Base-by-base conservation (phyloP, 208 protist species). In the Tritrichomonas foetus region DNA sequence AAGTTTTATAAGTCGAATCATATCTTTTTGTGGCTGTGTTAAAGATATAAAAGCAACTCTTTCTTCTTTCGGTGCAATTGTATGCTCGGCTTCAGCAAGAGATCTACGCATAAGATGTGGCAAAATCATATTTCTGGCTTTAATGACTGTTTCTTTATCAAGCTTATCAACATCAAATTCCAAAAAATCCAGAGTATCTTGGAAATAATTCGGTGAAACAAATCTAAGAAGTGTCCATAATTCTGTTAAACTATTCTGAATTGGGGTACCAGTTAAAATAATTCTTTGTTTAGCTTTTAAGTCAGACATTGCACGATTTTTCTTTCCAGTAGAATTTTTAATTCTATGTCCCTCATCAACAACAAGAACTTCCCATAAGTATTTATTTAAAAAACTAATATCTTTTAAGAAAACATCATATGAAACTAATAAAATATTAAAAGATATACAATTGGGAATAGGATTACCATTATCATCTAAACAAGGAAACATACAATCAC, bases 151-250 rank as follows among this genome's bases (percentile, higher is more conserved):
- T 33, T 61, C 41, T 9, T 53, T 27, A 36, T 13, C 8, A 36
- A 89, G 78, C 9, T 57, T 44, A 25, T 82, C 74, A 49, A 89
- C 41, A 61, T 89, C 78, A 36, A 14, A 57, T n/a, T 57, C 47
- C 13, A 89, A 39, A 33, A 53, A 97, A 16, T 96, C 92, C 41
- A 94, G 95, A 49, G 95, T 66, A 20, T 89, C 92, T 36, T 93
- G 44, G 66, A 98, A 97, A 49, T 95, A 75, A 30, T 96, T 61
- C 14, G 98, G 98, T 41, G 98, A 97, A 9, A 99, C 95, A 95
- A 99, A 99, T 95, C 99, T 98, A 50, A 99, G 96, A 66, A 99
- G 95, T 44, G 98, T 96, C 98, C 98, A 99, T 69, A 99, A 95
- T 96, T 99, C 99, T 82, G 98, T 96, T 75, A 99, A 92, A 95